phyloP scores from a whole-genome alignment of 768 basidiomycete genomes.

The Scleroderma citrinum region DNA sequence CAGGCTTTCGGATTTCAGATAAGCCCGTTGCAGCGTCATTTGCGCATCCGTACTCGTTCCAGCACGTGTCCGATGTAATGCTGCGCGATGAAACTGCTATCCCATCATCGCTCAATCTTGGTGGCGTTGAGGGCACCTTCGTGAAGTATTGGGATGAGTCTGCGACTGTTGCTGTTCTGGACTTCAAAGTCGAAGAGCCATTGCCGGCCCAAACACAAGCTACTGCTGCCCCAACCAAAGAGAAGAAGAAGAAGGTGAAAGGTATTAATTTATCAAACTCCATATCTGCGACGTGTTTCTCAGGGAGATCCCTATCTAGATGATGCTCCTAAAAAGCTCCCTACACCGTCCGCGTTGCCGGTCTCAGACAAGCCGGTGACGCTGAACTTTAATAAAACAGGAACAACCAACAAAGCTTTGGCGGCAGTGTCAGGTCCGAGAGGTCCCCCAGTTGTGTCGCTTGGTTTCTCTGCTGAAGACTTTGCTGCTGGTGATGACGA shows the following conservation, averaged over 20 bases:
- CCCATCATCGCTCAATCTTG: constrained; percentile 57
- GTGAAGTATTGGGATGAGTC: constrained; percentile 92
- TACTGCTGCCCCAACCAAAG: constrained; percentile 47
- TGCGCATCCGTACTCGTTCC: constrained; percentile 87
- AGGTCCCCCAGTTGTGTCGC: constrained; percentile 35
- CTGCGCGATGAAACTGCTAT: constrained; percentile 75
- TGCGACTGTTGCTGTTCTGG: constrained; percentile 66
- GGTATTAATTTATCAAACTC: neutral
- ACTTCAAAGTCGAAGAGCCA: constrained; percentile 72
- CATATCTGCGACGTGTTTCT: neutral
- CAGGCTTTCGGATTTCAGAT: constrained; percentile 90
- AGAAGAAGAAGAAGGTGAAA: constrained; percentile 54
- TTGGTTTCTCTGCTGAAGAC: constrained; percentile 71
- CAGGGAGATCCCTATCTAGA: constrained; percentile 18
- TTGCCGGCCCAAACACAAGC: constrained; percentile 28
- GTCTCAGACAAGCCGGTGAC: constrained; percentile 79
- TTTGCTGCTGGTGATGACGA: constrained; percentile 35
- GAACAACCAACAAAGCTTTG: constrained; percentile 15
- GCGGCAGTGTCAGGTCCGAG: constrained; percentile 23
- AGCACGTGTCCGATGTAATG: constrained; percentile 69
- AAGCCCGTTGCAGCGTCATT: constrained; percentile 89
- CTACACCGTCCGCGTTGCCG: constrained; percentile 62
- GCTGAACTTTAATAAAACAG: constrained; percentile 61
- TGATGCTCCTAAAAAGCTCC: constrained; percentile 32
- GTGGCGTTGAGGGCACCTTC: constrained; percentile 68